Percentiles rank a stretch among this genome's conserved stretches.
phyloP scores from a whole-genome alignment of 164 flowering plant genomes.

The Protea cynaroides region DNA sequence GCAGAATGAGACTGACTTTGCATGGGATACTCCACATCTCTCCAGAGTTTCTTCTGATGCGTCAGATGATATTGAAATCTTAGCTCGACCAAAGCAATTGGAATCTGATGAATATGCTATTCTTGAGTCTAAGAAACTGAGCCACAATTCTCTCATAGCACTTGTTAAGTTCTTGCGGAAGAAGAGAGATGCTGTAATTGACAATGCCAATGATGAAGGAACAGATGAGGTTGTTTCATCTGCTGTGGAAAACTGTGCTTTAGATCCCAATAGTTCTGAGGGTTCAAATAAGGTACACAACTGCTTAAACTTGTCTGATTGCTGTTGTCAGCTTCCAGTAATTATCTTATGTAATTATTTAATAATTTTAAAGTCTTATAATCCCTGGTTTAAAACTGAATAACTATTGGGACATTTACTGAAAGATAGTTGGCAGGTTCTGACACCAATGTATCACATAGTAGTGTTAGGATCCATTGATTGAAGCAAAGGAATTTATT shows the following conservation, averaged over 20 bases:
- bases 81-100: slow-evolving; percentile 30
- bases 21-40: slow-evolving; percentile 56
- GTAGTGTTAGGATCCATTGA: too few relatives aligned
- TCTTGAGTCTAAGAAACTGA: slow-evolving; percentile 77
- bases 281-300: slow-evolving; percentile 58
- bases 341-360: background rate
- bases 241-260: slow-evolving; percentile 68
- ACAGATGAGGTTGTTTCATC: slow-evolving; percentile 87
- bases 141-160: slow-evolving; percentile 92
- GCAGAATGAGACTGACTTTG: slow-evolving; percentile 49
- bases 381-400: too few relatives aligned
- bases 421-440: too few relatives aligned
- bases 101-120: slow-evolving; percentile 59
- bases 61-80: slow-evolving; percentile 84
- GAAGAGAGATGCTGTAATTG: slow-evolving; percentile 64
- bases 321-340: slow-evolving; percentile 2
- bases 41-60: slow-evolving; percentile 81
- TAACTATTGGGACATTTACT: too few relatives aligned
- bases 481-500: too few relatives aligned
- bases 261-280: slow-evolving; percentile 45
- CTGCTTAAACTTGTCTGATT: background rate
- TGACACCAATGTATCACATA: too few relatives aligned
- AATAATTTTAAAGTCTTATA: background rate
- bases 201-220: slow-evolving; percentile 88
- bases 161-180: slow-evolving; percentile 87